Base-by-base conservation (phyloP, 73 alveolate species). In the Breviolum minutum region DNA sequence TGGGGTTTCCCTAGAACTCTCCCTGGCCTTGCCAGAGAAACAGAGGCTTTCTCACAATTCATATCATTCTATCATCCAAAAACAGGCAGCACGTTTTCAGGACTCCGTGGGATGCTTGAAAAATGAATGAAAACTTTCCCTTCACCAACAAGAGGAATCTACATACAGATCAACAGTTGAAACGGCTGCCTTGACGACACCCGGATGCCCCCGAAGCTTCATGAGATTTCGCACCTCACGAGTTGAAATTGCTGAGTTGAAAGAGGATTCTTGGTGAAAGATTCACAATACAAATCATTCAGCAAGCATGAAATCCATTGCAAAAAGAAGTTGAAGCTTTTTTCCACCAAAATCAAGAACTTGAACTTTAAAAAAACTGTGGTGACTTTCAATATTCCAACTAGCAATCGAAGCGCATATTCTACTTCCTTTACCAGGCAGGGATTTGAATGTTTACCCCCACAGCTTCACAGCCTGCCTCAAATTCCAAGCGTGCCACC, bases 201-300 rank as follows among this genome's bases (percentile, higher is more conserved):
- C 98, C 26, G 98, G 98, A 27, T 92, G 98, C n/a, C 98, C 98
- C 4, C 98, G 98, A 26, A 92, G 98, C 66, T 92, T 92, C 81
- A 92, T 48, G 66, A 92, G 66, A 71, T 92, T 92, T 24, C 98
- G 98, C 64, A 92, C 98, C 96, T 89, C 87, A 71, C 17, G 60
- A 26, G 80, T 24, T 69, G 20, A 24, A 69, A 17, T 17, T 69
- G 80, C 26, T 24, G 27, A 69, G 26, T 24, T 40, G 0, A n/a
- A n/a, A 1, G n/a, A 68, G 17, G n/a, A 68, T 22, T 68, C 77
- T 14, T 22, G 77, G 77, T 40, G 54, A 40, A 40, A 40, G 54
- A 40, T 40, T 40, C 54, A 40, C 54, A 0, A 40, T 40, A 40
- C 54, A 40, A 40, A 40, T 40, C 54, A 40, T 40, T 3, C 54